These are phyloP conservation scores for Taphrina communis DNA, from an alignment of 1,139 yeast species.

Conservation along the genomic window DNA sequence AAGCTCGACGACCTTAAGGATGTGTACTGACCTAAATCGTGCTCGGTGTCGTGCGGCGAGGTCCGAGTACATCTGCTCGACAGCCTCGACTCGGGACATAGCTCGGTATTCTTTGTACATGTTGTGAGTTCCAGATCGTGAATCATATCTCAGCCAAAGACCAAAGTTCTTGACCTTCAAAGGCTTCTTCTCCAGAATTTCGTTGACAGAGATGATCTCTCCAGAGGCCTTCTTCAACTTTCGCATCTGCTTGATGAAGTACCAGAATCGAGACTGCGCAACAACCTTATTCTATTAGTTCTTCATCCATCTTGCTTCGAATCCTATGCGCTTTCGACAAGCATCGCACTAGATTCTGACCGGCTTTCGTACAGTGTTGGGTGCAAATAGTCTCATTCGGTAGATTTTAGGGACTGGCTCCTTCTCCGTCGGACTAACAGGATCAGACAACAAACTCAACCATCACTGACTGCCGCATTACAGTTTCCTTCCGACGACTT, in stretches of 20 bases:
- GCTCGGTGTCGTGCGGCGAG: conserved; percentile 99
- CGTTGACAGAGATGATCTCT: conserved; percentile 94
- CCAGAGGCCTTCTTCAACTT: conserved; percentile 99
- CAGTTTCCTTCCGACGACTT: conserved; percentile 99
- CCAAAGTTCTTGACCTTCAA: conserved; percentile 99
- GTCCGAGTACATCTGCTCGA: conserved; percentile 98
- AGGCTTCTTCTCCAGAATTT: conserved; percentile 91
- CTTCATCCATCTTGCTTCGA: background rate
- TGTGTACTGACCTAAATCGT: conserved; percentile 98
- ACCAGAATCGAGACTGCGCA: conserved; percentile 99
- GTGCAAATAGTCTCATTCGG: conserved; percentile 99
- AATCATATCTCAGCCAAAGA: conserved; percentile 99
- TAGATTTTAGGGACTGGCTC: conserved; percentile 99
- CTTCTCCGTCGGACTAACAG: conserved; percentile 83
- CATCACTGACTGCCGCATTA: conserved; percentile 1
- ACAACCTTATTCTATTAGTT: conserved; percentile 63
- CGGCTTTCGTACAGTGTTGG: conserved; percentile 50
- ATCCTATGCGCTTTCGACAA: background rate
- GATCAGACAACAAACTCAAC: background rate
- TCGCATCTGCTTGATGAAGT: conserved; percentile 98
- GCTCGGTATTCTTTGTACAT: conserved; percentile 99
- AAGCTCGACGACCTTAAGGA: conserved; percentile 92
- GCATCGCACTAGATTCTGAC: background rate
- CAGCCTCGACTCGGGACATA: conserved; percentile 98
- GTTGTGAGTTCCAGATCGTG: conserved; percentile 99